These are phyloP conservation scores for Colletotrichum sp. DNA, from an alignment of 2,329 filamentous ascomycete genomes.

Conservation along the genomic window DNA sequence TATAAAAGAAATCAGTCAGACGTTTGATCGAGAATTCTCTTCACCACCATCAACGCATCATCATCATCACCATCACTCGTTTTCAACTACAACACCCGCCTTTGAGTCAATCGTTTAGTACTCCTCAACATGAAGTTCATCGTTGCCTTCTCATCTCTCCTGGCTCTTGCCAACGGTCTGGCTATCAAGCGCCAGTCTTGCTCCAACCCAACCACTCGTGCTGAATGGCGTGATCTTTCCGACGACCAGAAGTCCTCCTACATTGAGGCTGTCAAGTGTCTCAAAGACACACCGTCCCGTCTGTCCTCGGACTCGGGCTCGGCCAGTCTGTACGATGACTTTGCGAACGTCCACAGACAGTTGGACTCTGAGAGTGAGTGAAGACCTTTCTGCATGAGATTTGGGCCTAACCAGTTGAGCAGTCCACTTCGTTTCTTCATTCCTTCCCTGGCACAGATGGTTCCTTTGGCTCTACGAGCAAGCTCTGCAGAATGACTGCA, in stretches of 20 bases:
- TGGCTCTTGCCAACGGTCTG: neutral
- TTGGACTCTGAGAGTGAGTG: neutral
- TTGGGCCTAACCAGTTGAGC: neutral
- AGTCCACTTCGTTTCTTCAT: constrained; percentile 7
- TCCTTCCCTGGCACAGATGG: constrained; percentile 39
- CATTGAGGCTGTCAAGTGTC: neutral
- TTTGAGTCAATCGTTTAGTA: neutral
- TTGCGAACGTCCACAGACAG: neutral
- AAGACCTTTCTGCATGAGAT: neutral
- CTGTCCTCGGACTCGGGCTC: neutral
- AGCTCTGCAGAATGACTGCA: constrained; percentile 25
- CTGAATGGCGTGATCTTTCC: neutral
- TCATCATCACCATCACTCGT: neutral
- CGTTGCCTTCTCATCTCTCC: neutral
- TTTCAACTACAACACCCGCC: neutral
- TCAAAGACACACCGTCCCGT: neutral
- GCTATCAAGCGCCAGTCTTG: neutral
- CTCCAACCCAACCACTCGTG: neutral
- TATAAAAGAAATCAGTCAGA: neutral
- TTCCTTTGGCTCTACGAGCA: constrained; percentile 34
- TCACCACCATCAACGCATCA: neutral
- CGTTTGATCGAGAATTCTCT: neutral
- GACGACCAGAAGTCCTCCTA: neutral
- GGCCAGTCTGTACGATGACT: neutral
- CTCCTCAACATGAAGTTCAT: neutral